phyloP scores from a whole-genome alignment of 257 asterid genomes.

The Solanum ossicruentum region DNA sequence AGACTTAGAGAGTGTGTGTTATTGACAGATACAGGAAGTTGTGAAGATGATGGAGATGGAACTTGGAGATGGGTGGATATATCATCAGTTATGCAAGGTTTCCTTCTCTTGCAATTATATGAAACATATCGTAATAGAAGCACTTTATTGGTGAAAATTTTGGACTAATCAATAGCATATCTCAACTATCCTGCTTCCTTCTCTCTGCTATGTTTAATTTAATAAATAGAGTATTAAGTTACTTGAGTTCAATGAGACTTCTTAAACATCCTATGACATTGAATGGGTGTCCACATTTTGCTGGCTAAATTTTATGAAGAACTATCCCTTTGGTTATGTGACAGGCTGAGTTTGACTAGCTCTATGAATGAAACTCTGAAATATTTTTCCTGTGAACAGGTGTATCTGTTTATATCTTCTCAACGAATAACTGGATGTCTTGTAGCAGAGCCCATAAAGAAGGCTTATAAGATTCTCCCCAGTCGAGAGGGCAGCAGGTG shows the following conservation, averaged over 20 bases:
- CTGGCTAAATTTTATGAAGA: not conserved
- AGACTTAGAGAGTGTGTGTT: not conserved
- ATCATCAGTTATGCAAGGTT: constrained; percentile 51
- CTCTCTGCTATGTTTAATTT: not conserved
- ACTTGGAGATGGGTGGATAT: constrained; percentile 84
- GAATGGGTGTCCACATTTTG: not conserved
- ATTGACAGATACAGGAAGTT: constrained; percentile 50
- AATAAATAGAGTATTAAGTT: not conserved
- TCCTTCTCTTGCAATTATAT: not conserved
- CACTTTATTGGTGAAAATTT: not conserved
- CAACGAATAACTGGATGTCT: constrained; percentile 58
- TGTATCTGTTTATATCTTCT: constrained; percentile 47
- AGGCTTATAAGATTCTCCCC: constrained; percentile 44
- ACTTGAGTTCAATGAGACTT: not conserved
- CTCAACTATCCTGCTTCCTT: not conserved
- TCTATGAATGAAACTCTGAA: not conserved
- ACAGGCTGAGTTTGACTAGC: not conserved
- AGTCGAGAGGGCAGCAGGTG: constrained; percentile 8
- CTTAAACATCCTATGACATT: not conserved
- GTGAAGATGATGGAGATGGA: constrained; percentile 69
- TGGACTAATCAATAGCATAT: not conserved
- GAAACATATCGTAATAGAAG: not conserved
- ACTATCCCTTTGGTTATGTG: not conserved
- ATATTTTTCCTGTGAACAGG: constrained; percentile 25
- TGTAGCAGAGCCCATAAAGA: constrained; percentile 49